Base-by-base conservation (phyloP, 1,139 yeast species). In the Scheffersomyces cryptocercus region DNA sequence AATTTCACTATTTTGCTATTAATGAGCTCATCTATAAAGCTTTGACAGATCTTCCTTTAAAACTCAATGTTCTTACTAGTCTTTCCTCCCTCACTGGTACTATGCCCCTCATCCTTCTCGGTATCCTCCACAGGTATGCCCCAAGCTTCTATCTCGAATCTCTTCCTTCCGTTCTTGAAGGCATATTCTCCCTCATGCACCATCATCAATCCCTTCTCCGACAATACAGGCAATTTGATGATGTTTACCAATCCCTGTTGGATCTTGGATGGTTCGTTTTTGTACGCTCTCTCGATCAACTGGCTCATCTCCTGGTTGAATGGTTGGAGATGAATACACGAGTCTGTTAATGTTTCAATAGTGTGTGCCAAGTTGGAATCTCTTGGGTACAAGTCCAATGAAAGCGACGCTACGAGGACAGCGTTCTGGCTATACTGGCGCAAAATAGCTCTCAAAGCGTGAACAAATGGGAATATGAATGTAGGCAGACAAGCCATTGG, bases 121-220 rank as follows among this genome's bases (percentile, higher is more conserved):
- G 77, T 82, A 44, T 84, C 90, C 47, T 88, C 97, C 2, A 93
- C 96, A 0, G 99, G 98, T 38, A 93, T 93, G 20, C 96, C 88
- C 96, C 97, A 91, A 57, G 84, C 88, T 51, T 87, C 91, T 46
- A 91, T 85, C 56, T 87, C 96, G 60, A 93, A 89, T 57, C 79
- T 82, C 64, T 84, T 82, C 49, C 87, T 76, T 11, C 96, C 93
- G 49, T 89, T 89, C 58, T 85, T 84, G 67, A 91, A 93, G 3
- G 96, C 91, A 63, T 79, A 85, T 64, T 91, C 97, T 42, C 88
- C 85, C 45, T 74, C 73, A 44, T 83, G 81, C 1, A 82, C 77
- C 54, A 81, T 80, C 97, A 90, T 91, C 53, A 81, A 73, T 0
- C 99, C 98, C 36, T 81, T 65, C 37, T 85, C 93, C 38, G 90